These are phyloP conservation scores for Phytophthora rubi DNA, from an alignment of 352 stramenopile genomes.

Conservation along the genomic window DNA sequence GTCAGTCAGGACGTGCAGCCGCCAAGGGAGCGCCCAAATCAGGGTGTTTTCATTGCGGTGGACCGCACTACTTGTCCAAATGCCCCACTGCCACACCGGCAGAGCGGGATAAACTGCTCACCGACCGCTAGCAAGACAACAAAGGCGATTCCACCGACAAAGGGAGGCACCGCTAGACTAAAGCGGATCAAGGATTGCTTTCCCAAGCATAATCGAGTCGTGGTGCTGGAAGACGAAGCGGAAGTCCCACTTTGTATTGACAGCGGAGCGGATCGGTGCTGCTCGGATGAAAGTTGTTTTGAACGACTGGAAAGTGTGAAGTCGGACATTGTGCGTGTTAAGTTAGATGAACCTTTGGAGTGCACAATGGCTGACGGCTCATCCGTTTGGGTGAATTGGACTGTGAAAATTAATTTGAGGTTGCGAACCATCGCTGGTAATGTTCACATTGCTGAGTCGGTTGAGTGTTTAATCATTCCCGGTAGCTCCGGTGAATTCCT, in stretches of 20 bases:
- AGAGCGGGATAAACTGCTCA: conserved; percentile 6
- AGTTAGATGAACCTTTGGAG: neutral
- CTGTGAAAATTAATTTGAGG: too few species aligned
- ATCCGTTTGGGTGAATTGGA: too few species aligned
- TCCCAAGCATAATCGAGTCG: neutral
- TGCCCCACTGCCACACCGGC: conserved; percentile 7
- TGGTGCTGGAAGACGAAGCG: conserved; percentile 12
- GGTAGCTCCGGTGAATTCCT: conserved; percentile 14
- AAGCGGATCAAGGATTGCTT: conserved; percentile 5
- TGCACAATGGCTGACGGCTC: too few species aligned
- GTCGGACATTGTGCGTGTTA: neutral
- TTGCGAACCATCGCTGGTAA: too few species aligned
- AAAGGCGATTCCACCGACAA: neutral
- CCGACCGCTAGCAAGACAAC: neutral
- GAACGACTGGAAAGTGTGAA: neutral
- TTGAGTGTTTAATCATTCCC: conserved; percentile 25
- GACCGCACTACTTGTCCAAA: conserved; percentile 3
- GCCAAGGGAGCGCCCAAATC: conserved; percentile 8
- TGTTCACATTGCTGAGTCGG: conserved; percentile 5
- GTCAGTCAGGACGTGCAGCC: neutral
- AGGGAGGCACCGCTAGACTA: conserved; percentile 10
- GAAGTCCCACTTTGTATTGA: conserved; percentile 14
- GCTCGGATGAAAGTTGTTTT: conserved; percentile 4
- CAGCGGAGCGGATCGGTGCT: conserved; percentile 8
- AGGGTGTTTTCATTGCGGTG: conserved; percentile 23